These are phyloP conservation scores for Candida caryicola DNA, from an alignment of 805 yeast species.

Conservation along the genomic window DNA sequence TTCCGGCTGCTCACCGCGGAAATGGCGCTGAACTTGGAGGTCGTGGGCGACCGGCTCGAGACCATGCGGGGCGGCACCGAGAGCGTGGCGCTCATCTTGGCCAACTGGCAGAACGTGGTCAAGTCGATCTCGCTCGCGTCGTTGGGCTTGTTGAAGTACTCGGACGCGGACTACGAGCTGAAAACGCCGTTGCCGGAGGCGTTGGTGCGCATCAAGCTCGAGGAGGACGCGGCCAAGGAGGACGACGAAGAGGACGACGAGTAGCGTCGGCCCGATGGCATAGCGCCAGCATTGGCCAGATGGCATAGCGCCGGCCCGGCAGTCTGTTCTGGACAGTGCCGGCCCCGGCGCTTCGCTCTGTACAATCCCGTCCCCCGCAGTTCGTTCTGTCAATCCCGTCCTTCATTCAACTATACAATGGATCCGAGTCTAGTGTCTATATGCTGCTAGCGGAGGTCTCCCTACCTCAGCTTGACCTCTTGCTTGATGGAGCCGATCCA, in stretches of 20 bases:
- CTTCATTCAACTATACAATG: too few relatives aligned
- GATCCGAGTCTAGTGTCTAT: too few relatives aligned
- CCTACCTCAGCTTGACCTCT: constrained; percentile 11
- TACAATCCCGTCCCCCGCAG: too few relatives aligned
- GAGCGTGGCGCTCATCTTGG: constrained; percentile 55
- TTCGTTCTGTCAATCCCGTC: too few relatives aligned
- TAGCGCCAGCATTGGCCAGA: too few relatives aligned
- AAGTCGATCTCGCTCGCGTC: constrained; percentile 62
- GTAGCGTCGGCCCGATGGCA: too few relatives aligned
- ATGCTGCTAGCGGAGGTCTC: not conserved
- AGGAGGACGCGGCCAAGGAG: constrained; percentile 31
- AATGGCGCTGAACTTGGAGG: constrained; percentile 47
- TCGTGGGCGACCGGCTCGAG: constrained; percentile 47
- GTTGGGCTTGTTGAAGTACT: constrained; percentile 45
- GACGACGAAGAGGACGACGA: constrained; percentile 6
- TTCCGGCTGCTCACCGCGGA: constrained; percentile 45
- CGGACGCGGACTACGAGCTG: constrained; percentile 41
- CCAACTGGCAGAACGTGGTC: constrained; percentile 64
- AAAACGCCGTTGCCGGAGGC: constrained; percentile 60
- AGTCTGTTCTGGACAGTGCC: too few relatives aligned
- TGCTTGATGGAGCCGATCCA: constrained; percentile 22
- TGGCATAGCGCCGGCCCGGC: too few relatives aligned
- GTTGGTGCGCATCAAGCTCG: constrained; percentile 55
- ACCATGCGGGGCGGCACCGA: constrained; percentile 56
- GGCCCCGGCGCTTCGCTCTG: too few relatives aligned